Evolutionary conservation across 768 basidiomycete species (phyloP).

Genomic region (Cystobasidium onofrii): DNA sequence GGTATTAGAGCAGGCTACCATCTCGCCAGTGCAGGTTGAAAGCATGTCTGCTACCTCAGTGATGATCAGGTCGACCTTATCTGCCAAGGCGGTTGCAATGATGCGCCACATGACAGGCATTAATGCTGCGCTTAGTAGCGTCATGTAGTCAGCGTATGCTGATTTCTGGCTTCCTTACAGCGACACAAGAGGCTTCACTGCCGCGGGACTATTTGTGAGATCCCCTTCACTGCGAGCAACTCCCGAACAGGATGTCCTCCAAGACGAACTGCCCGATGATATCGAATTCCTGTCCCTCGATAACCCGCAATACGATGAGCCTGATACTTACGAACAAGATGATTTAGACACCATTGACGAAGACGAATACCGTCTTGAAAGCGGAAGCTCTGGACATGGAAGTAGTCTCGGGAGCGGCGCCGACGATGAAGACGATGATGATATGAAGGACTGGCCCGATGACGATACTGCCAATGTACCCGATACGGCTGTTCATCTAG

Average conservation of each 20-base stretch:
- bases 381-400: neutral
- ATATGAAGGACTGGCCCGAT: slow-evolving; percentile 15
- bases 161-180: neutral
- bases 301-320: slow-evolving; percentile 2
- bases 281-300: slow-evolving; percentile 37
- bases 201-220: neutral
- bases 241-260: slow-evolving; percentile 14
- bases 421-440: slow-evolving; percentile 1
- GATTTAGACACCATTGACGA: slow-evolving; percentile 20
- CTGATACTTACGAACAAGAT: slow-evolving; percentile 32
- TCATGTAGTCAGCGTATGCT: neutral
- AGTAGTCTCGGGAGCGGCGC: neutral
- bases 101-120: neutral
- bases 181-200: neutral
- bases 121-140: neutral
- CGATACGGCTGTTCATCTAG: slow-evolving; percentile 39
- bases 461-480: slow-evolving; percentile 35
- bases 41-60: no score
- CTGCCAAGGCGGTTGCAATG: neutral
- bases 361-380: slow-evolving; percentile 14
- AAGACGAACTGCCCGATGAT: slow-evolving; percentile 32
- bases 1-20: neutral
- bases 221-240: neutral
- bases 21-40: neutral
- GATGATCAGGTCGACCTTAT: neutral